Base-by-base conservation (phyloP, 179 eudicot species). In the Heliamphora pulchella region DNA sequence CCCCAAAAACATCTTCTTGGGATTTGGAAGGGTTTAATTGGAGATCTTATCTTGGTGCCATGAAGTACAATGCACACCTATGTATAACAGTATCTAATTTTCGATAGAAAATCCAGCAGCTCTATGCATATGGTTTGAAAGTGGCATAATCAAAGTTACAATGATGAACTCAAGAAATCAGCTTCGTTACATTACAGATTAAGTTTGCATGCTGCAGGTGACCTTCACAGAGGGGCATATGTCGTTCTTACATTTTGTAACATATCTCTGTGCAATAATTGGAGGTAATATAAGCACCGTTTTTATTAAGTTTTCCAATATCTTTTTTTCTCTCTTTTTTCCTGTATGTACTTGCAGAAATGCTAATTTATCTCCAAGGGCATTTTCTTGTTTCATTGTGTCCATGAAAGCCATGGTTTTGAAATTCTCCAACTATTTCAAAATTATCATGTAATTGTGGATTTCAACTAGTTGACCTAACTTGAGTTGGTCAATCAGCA, bases 221-320 rank as follows among this genome's bases (percentile, higher is more conserved):
- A 93, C 94, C 5, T 88, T 86, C 87, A 83, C 78, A 13, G 97
- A 90, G 91, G 84, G 80, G 63, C 87, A 87, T 59, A 78, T 83
- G 67, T 80, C 96, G 48, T 93, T 93, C 82, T 83, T 93, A 62
- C 97, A 93, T 88, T 93, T 93, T 85, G 9, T 93, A 82, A 93
- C 97, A 5, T 83, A 90, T 79, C 86, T 93, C 71, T 93, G 97
- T 88, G 97, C 96, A 14, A 90, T 93, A 13, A 84, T 92, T 11
- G 97, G 94, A 89, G 97, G 96, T 93, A 87, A 79, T 59, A 46
- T 62, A 62, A 77, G 14, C 63, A 8, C 63, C 39, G 13, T 31
- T 41, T 14, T 39, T 54, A 13, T 11, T 8, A 31, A 50, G 14
- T 22, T 17, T 6, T 8, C 5, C 14, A 6, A 8, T 20, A 14